phyloP scores from a whole-genome alignment of 1,284 basidiomycete genomes.

The Caloboletus inedulis region DNA sequence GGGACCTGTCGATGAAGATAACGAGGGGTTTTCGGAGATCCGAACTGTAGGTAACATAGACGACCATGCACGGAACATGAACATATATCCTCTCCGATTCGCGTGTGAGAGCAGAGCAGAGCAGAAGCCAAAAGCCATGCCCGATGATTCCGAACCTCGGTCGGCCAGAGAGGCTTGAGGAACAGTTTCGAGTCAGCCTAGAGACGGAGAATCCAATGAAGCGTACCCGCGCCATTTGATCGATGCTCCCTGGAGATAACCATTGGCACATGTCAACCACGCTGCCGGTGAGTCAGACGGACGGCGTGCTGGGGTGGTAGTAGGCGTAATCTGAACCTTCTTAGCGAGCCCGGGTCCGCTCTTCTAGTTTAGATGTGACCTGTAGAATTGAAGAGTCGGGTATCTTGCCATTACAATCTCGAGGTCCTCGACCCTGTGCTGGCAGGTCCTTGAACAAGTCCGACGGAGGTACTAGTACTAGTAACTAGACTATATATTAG shows the following conservation, averaged over 20 bases:
- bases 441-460: background rate
- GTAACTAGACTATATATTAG: no score
- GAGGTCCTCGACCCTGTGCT: background rate
- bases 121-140: background rate
- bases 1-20: constrained; percentile 3
- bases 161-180: background rate
- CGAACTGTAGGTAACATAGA: background rate
- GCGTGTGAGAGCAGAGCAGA: background rate
- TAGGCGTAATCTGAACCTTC: background rate
- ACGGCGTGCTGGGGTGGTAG: constrained; percentile 2
- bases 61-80: background rate
- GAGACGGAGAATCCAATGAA: constrained; percentile 1
- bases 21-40: constrained; percentile 7
- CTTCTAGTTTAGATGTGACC: background rate
- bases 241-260: constrained; percentile 15
- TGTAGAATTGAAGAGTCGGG: background rate
- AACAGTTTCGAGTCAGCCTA: background rate
- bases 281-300: constrained; percentile 6
- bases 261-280: constrained; percentile 17
- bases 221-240: background rate
- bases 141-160: background rate
- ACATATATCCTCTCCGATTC: background rate
- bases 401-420: constrained; percentile 3
- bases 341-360: constrained; percentile 3
- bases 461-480: background rate